Percentiles rank a stretch among this genome's conserved stretches.
These are phyloP conservation scores for Fusarium pseudograminearum DNA, from an alignment of 2,329 filamentous ascomycete species.

Conservation along the genomic window DNA sequence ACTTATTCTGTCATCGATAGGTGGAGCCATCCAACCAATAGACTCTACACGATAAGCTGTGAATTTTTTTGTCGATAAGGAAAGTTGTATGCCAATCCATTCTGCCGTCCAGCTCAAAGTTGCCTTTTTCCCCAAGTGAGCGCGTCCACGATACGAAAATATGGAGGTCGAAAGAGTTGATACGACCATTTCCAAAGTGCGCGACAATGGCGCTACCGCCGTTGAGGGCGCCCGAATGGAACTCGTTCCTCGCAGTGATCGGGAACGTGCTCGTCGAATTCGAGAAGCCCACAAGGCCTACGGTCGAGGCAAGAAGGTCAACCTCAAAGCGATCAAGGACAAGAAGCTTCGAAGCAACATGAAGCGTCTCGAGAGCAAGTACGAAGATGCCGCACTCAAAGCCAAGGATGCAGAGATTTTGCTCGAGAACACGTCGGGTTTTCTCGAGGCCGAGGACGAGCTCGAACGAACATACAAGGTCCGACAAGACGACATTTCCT, in stretches of 20 bases:
- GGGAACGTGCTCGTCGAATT: conserved; percentile 63
- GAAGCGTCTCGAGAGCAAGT: conserved; percentile 82
- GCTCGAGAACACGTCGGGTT: conserved; percentile 86
- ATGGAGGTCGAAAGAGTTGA: conserved; percentile 57
- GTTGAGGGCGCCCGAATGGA: conserved; percentile 64
- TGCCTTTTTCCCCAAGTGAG: conserved; percentile 23
- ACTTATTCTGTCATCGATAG: not conserved
- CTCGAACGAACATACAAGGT: conserved; percentile 94
- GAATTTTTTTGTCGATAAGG: conserved; percentile 45
- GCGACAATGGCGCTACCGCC: conserved; percentile 66
- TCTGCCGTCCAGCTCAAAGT: conserved; percentile 30
- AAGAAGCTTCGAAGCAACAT: conserved; percentile 90
- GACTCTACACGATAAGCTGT: conserved; percentile 38
- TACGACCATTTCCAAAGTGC: conserved; percentile 53
- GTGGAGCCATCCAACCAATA: conserved; percentile 1
- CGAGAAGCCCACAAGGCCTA: conserved; percentile 80
- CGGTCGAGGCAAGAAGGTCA: conserved; percentile 83
- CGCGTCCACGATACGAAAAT: conserved; percentile 36
- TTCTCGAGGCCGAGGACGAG: conserved; percentile 88
- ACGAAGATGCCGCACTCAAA: conserved; percentile 81
- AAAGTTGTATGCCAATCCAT: conserved; percentile 48
- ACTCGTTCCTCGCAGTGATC: conserved; percentile 64
- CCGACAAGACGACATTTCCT: conserved; percentile 84
- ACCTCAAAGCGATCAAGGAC: conserved; percentile 80
- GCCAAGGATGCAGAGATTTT: conserved; percentile 97